phyloP scores from a whole-genome alignment of 2,329 filamentous ascomycete species.

The Lachnellula occidentalis region DNA sequence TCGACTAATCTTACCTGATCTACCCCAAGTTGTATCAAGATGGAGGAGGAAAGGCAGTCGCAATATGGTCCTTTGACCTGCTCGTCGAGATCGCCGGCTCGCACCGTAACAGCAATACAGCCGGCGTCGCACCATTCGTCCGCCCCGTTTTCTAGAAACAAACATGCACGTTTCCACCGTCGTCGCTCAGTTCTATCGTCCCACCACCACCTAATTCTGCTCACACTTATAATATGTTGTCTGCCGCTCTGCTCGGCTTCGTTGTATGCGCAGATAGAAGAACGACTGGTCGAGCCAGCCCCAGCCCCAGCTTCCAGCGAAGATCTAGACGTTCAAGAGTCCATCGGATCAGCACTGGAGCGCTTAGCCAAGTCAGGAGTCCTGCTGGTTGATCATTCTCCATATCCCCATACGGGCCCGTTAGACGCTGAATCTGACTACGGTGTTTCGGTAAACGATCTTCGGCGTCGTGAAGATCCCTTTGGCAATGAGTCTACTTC shows the following conservation, averaged over 20 bases:
- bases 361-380: conserved; percentile 27
- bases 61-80: not conserved
- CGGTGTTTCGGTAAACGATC: conserved; percentile 3
- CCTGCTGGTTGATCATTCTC: conserved; percentile 28
- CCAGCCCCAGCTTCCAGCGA: no score
- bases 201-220: conserved; percentile 8
- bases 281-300: conserved; percentile 27
- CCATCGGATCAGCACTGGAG: conserved; percentile 22
- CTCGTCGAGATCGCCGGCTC: conserved; percentile 3
- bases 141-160: conserved; percentile 6
- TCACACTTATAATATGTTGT: conserved; percentile 22
- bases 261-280: conserved; percentile 17
- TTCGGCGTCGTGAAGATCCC: conserved; percentile 10
- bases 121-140: conserved; percentile 19
- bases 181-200: conserved; percentile 7
- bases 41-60: not conserved
- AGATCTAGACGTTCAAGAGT: conserved; percentile 8
- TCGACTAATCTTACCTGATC: not conserved
- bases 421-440: conserved; percentile 5
- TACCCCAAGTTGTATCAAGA: not conserved
- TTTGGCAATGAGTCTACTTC: not conserved
- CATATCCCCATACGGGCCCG: conserved; percentile 14
- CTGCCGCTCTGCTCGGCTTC: conserved; percentile 22
- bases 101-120: not conserved
- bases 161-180: conserved; percentile 10